Percentiles rank a stretch among this genome's conserved stretches.
Evolutionary conservation across 441 rosid genomes (phyloP).

Genomic region (Aquilaria agallochum): DNA sequence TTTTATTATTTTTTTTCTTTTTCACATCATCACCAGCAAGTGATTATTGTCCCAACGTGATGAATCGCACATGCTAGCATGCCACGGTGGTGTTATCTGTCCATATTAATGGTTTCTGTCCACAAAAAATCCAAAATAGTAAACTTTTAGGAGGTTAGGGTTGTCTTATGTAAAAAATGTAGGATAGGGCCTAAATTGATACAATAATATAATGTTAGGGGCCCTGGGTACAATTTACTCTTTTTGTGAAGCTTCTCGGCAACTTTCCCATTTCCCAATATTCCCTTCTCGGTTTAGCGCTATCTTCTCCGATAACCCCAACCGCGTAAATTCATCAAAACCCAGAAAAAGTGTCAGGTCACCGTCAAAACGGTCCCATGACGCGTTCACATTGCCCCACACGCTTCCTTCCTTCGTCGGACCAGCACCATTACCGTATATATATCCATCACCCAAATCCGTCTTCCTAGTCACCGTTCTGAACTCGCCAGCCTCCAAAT

Average conservation of each 20-base stretch:
- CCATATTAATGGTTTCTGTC: too few species aligned
- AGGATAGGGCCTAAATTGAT: too few species aligned
- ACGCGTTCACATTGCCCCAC: conserved; percentile 33
- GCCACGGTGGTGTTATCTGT: too few species aligned
- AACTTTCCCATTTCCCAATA: conserved; percentile 18
- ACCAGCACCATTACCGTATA: conserved; percentile 4
- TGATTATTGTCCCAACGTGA: too few species aligned
- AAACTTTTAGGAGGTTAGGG: too few species aligned
- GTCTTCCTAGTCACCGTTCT: conserved; percentile 4
- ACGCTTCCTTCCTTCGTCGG: conserved; percentile 25
- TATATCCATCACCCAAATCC: conserved; percentile 4
- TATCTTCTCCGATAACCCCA: conserved; percentile 2
- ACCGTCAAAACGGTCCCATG: conserved; percentile 24
- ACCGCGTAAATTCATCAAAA: conserved; percentile 22
- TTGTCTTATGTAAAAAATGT: too few species aligned
- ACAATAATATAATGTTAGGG: too few species aligned
- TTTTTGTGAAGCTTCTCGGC: neutral
- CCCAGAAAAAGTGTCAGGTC: conserved; percentile 20
- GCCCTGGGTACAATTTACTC: too few species aligned
- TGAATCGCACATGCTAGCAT: too few species aligned
- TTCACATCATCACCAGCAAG: too few species aligned
- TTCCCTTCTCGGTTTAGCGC: neutral
- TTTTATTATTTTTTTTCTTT: too few species aligned
- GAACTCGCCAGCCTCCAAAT: conserved; percentile 18
- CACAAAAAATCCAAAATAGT: too few species aligned